These are phyloP conservation scores for Neonectria neomacrospora DNA, from an alignment of 2,329 filamentous ascomycete genomes.

Conservation along the genomic window DNA sequence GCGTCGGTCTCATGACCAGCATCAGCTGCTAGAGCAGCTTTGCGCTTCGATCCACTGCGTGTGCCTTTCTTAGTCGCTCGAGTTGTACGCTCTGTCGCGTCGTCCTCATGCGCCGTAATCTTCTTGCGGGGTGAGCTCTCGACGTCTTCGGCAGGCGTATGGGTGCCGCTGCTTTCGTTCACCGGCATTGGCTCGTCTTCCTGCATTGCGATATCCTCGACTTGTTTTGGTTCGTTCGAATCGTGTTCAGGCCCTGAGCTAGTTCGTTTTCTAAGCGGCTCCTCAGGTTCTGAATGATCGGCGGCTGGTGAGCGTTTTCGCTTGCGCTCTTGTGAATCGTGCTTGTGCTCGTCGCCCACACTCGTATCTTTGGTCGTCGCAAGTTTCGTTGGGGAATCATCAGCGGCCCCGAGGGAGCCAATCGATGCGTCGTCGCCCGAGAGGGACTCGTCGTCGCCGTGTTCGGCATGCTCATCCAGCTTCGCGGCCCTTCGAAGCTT, in stretches of 20 bases:
- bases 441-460: constrained; percentile 53
- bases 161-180: constrained; percentile 52
- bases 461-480: constrained; percentile 50
- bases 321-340: constrained; percentile 56
- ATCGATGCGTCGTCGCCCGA: constrained; percentile 56
- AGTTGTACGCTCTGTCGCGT: constrained; percentile 47
- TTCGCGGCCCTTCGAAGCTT: constrained; percentile 71
- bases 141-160: constrained; percentile 61
- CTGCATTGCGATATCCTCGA: constrained; percentile 47
- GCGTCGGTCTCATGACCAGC: constrained; percentile 48
- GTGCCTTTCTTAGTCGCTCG: constrained; percentile 54
- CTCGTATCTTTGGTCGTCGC: constrained; percentile 42
- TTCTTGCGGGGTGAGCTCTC: constrained; percentile 45
- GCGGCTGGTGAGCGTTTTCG: constrained; percentile 60
- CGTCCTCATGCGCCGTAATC: constrained; percentile 46
- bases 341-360: constrained; percentile 46
- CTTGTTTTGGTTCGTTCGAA: constrained; percentile 44
- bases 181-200: constrained; percentile 52
- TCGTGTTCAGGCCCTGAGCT: constrained; percentile 58
- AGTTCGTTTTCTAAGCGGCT: constrained; percentile 65
- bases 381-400: constrained; percentile 51
- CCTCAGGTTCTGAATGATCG: constrained; percentile 59
- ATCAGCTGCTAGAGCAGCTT: constrained; percentile 45
- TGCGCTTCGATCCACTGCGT: constrained; percentile 55
- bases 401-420: constrained; percentile 53